Base-by-base conservation (phyloP, 768 basidiomycete genomes). In the Boletus vermiculosoides region DNA sequence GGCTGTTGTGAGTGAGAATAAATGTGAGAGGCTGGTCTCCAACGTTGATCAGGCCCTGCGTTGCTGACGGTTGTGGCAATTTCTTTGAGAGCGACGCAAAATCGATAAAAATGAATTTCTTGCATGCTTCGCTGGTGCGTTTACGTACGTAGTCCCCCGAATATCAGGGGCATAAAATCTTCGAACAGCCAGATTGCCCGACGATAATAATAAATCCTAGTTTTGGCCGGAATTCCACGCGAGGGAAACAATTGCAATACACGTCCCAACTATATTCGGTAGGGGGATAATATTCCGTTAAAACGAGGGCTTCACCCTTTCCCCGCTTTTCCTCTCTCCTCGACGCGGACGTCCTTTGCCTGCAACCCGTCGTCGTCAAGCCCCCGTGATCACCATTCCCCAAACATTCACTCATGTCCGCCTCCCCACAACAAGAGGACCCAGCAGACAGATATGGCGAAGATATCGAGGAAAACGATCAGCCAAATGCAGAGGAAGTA, bases 201-300 rank as follows among this genome's bases (percentile, higher is more conserved):
- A 73, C 70, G 76, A 82, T 80, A 80, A 81, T 83, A 80, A 84
- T 79, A 77, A 80, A 76, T 75, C 73, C 76, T 77, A 69, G 72
- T 74, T 81, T 83, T 82, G 76, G 79, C 65, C 68, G 66, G 70
- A 78, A 80, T 77, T 81, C 77, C 82, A 84, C 81, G 82, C 84
- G 81, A 83, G 79, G 72, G 77, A 80, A 85, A 86, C 79, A 85
- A 84, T 71, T 73, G 67, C 66, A 70, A 69, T 83, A 83, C 79
- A 80, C 74, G 77, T 77, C 75, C 75, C 78, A 80, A 80, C 84
- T 84, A 85, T 77, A 84, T 84, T 80, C 83, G 84, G 84, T 77
- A 82, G 80, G 78, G 76, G 78, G 77, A 78, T 82, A 80, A 68
- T 77, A 80, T 82, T 84, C 65, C 81, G 83, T 84, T 87, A 89